These are phyloP conservation scores for Chrysosporium queenslandicum DNA, from an alignment of 2,329 filamentous ascomycete species.

Conservation along the genomic window DNA sequence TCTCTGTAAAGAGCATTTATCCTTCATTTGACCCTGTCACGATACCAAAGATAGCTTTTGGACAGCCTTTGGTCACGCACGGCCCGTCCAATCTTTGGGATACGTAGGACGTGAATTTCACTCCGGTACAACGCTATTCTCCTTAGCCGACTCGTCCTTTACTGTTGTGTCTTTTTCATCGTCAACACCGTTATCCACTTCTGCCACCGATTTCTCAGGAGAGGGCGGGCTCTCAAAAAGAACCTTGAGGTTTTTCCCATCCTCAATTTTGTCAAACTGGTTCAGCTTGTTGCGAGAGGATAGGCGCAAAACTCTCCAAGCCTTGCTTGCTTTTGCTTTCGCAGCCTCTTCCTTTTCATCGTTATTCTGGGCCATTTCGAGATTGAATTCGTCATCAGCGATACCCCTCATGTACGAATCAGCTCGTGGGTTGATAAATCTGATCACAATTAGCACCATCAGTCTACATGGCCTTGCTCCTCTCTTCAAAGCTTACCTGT, in stretches of 20 bases:
- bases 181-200: conserved; percentile 10
- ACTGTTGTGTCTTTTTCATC: conserved; percentile 1
- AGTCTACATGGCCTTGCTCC: no score
- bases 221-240: conserved; percentile 33
- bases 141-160: conserved; percentile 1
- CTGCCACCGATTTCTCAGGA: conserved; percentile 1
- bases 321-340: conserved; percentile 75
- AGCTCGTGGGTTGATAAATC: conserved; percentile 59
- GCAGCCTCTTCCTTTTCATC: conserved; percentile 50
- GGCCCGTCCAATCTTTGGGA: not conserved
- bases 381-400: conserved; percentile 69
- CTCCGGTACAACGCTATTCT: not conserved
- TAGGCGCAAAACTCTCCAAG: conserved; percentile 78
- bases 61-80: no score
- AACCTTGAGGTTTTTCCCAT: conserved; percentile 57
- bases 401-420: conserved; percentile 64
- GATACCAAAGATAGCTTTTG: no score
- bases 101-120: not conserved
- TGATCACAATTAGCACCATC: conserved; percentile 24
- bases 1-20: not conserved
- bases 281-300: conserved; percentile 63
- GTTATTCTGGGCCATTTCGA: conserved; percentile 64
- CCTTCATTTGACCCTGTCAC: no score
- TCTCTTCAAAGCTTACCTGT: conserved; percentile 35
- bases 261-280: conserved; percentile 78